Percentiles rank a stretch among this genome's conserved stretches.
phyloP scores from a whole-genome alignment of 2,329 filamentous ascomycete species.

The Aspergillus fumigatiaffinis region DNA sequence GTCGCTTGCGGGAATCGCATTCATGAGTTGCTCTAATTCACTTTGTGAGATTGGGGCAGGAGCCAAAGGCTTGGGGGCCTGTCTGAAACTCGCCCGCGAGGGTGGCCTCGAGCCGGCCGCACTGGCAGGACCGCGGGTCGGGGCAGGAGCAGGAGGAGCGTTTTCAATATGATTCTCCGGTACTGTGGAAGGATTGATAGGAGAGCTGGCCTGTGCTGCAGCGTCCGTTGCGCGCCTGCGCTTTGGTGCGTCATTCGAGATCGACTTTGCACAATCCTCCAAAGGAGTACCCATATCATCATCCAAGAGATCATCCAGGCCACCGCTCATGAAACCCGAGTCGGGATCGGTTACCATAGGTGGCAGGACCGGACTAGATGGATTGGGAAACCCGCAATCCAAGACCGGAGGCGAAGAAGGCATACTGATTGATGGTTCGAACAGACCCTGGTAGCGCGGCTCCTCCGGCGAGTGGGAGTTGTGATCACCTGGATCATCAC shows the following conservation, averaged over 20 bases:
- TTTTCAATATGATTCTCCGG: conserved; percentile 18
- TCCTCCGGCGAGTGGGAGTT: conserved; percentile 49
- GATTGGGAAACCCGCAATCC: conserved; percentile 58
- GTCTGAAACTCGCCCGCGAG: conserved; percentile 34
- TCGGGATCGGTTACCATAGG: conserved; percentile 57
- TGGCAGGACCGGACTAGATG: conserved; percentile 75
- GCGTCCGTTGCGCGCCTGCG: conserved; percentile 21
- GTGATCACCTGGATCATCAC: conserved; percentile 42
- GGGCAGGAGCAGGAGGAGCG: conserved; percentile 15
- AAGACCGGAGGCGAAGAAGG: conserved; percentile 86
- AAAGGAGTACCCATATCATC: conserved; percentile 45
- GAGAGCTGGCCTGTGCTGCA: conserved; percentile 24
- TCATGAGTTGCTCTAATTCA: conserved; percentile 30
- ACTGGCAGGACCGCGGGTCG: conserved; percentile 25
- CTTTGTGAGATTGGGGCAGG: conserved; percentile 35
- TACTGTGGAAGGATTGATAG: conserved; percentile 18
- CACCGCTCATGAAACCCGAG: conserved; percentile 83
- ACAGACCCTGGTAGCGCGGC: conserved; percentile 46
- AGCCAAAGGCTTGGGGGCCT: conserved; percentile 35
- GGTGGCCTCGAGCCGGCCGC: conserved; percentile 32
- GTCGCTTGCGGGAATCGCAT: conserved; percentile 49
- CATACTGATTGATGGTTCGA: conserved; percentile 73
- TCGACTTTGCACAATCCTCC: conserved; percentile 20
- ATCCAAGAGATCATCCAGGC: conserved; percentile 65
- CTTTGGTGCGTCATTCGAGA: conserved; percentile 14